These are phyloP conservation scores for Scheffersomyces coipomensis DNA, from an alignment of 805 yeast species.

Conservation along the genomic window DNA sequence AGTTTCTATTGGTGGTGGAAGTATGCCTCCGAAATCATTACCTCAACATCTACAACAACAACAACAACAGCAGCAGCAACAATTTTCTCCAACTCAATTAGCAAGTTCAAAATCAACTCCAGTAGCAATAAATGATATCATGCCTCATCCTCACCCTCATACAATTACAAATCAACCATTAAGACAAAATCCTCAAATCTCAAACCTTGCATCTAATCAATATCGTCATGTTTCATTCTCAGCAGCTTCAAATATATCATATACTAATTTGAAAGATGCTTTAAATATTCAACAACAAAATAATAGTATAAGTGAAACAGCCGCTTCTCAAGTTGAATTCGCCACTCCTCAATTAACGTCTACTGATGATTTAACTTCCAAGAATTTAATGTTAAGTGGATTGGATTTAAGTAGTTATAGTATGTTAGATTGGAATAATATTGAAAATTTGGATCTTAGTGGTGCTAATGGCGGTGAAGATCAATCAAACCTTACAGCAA, in stretches of 20 bases:
- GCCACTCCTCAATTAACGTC: constrained; percentile 69
- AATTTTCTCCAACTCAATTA: constrained; percentile 7
- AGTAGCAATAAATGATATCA: neutral
- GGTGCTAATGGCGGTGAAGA: constrained; percentile 5
- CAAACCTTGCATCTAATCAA: constrained; percentile 3
- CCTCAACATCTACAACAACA: constrained; percentile 1
- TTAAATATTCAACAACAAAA: constrained; percentile 28
- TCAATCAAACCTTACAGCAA: constrained; percentile 6
- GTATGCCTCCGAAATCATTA: neutral
- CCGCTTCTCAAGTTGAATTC: constrained; percentile 73
- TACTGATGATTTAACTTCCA: constrained; percentile 13
- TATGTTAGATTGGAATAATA: constrained; percentile 19
- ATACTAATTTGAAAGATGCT: constrained; percentile 52
- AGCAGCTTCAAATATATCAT: constrained; percentile 61
- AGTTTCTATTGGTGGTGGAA: constrained; percentile 5
- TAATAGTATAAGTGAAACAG: constrained; percentile 23
- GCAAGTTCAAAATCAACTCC: constrained; percentile 4
- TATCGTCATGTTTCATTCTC: constrained; percentile 59
- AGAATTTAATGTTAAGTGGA: constrained; percentile 28
- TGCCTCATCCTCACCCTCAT: neutral
- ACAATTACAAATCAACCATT: neutral
- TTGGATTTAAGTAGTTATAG: constrained; percentile 30
- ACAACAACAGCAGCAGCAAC: constrained; percentile 2
- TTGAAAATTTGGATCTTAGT: constrained; percentile 27
- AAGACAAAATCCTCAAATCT: neutral